A percentile compares a stretch with the other conserved stretches of the same genome.
phyloP scores from a whole-genome alignment of 2,329 filamentous ascomycete genomes.

The Curvularia verruculosa region DNA sequence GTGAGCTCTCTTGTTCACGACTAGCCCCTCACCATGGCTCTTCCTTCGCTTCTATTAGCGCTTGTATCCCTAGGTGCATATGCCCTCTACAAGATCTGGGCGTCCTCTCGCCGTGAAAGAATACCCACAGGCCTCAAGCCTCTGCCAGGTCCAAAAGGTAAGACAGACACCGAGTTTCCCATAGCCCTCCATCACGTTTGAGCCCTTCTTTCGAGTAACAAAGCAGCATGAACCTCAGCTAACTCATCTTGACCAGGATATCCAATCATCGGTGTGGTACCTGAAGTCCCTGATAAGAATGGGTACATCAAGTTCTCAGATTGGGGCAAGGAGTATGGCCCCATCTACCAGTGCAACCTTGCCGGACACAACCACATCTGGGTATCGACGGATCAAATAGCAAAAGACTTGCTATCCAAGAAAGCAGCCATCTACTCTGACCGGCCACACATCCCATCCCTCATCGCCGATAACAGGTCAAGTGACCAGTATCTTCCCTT shows the following conservation, averaged over 20 bases:
- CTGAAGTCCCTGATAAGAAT: conserved; percentile 53
- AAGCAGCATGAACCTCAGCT: conserved; percentile 5
- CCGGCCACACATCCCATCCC: conserved; percentile 53
- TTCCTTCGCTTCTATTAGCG: conserved; percentile 37
- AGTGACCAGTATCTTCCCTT: conserved; percentile 55
- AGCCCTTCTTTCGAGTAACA: background rate
- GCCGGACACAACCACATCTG: conserved; percentile 55
- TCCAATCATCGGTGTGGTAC: conserved; percentile 52
- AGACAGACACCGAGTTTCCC: conserved; percentile 7
- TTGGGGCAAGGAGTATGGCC: conserved; percentile 53
- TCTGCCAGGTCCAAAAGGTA: conserved; percentile 52
- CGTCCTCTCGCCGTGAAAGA: conserved; percentile 33
- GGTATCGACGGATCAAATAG: conserved; percentile 53
- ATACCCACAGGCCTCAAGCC: conserved; percentile 45
- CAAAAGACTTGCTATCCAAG: conserved; percentile 53
- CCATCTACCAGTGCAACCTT: conserved; percentile 55
- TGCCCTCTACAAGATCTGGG: conserved; percentile 39
- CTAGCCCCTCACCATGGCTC: conserved; percentile 37
- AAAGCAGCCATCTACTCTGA: conserved; percentile 56
- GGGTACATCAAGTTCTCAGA: conserved; percentile 55
- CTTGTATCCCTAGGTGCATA: conserved; percentile 32
- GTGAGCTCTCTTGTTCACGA: conserved; percentile 5
- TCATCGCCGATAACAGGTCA: conserved; percentile 53
- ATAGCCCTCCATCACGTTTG: background rate
- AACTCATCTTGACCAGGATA: conserved; percentile 42